Base-by-base conservation (phyloP, 371 early-diverging fungal genomes). In the Mucor plumbeus region DNA sequence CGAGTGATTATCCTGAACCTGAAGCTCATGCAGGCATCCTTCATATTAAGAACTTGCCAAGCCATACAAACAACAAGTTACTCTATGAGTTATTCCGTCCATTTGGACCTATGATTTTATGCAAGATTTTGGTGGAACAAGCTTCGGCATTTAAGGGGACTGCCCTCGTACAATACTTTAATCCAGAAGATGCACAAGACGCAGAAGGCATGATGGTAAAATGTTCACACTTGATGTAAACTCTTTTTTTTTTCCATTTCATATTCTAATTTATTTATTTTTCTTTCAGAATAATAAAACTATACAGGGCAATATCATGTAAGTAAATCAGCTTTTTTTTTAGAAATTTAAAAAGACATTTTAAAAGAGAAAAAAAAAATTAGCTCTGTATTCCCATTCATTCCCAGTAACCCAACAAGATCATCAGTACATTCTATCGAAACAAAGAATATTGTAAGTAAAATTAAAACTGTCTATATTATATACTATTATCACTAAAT, bases 151-250 rank as follows among this genome's bases (percentile, higher is more conserved):
- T 78, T 67, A 74, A 72, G 64, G 81, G 82, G 21, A 70, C 67
- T 14, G 85, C 81, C 21, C 61, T 82, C n/a, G 67, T 85, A n/a
- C 83, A 81, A 53, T 85, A 75, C 57, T 85, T 82, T 68, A 57
- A 63, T 26, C 44, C 71, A 39, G 65, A 71, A 5, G 65, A 81
- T 61, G 81, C 79, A 19, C 72, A 77, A 1, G 44, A 58, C n/a
- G 85, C 85, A 59, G 58, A 71, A 9, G 10, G 35, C 10, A 53
- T n/a, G 36, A 73, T 81, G 85, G 85, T 82, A 78, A 72, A 65
- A 13, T 31, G 40, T 56, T 38, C 41, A 59, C 9, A 56, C n/a
- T 13, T 26, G 10, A 26, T 26, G 26, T 26, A 26, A 26, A 26
- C 26, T 26, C 26, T 26, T 26, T 26, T 26, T 26, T 26, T 19